Base-by-base conservation (phyloP, 139 green algal species). In the Closterium sp. region DNA sequence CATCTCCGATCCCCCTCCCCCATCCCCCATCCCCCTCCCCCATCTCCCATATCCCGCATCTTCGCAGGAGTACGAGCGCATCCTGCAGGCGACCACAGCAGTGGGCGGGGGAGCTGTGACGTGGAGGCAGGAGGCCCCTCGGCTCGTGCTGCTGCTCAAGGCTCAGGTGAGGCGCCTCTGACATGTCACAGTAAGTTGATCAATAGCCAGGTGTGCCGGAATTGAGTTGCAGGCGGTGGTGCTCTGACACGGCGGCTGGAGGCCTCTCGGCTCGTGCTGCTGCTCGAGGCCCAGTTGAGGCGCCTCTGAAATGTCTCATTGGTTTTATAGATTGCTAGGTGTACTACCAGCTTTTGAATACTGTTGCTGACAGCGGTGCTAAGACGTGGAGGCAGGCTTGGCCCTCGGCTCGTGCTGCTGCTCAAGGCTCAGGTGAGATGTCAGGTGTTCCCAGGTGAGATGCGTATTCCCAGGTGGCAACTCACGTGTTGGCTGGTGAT, bases 31-130 rank as follows among this genome's bases (percentile, higher is more conserved):
- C 84, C 3, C 84, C 19, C 32, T 87, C 30, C 23, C 32, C 12
- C 30, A 30, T 10, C 6, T 87, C 19, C 84, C 33, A 28, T 36
- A 19, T 31, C 84, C 43, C 33, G 10, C 33, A 21, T 36, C 31
- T 21, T 12, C 16, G n/a, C 88, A 91, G 88, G 88, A 91, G 88
- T 91, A 91, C 36, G 34, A 92, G 81, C 89, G 81, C n/a, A 69
- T 89, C 25, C 83, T 92, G 30, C 23, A 34, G 12, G 35, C 34
- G 16, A 89, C 30, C 7, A 10, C 81, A 33, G 64, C 33, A 36
- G 83, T 23, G 25, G 64, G 31, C 3, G 21, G 30, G 5, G 83
- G 83, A 25, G 76, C 32, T 12, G 31, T 85, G 21, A 83, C 85
- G 32, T 92, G 89, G 89, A 81, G 89, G 8, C 81, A 90, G 33